These are phyloP conservation scores for Leccinum huronense DNA, from an alignment of 1,284 basidiomycete species.

Conservation along the genomic window DNA sequence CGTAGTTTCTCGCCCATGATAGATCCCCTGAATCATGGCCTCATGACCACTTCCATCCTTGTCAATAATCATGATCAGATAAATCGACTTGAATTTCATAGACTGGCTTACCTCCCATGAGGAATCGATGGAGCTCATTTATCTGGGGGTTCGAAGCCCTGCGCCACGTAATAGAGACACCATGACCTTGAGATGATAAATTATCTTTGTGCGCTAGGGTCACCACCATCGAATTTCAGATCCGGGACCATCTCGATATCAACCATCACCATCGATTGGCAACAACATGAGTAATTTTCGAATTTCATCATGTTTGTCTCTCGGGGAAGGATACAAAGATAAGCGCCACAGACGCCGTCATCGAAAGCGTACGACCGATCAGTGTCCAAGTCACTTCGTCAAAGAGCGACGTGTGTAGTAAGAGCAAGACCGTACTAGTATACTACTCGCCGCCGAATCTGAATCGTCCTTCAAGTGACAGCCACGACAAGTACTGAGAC, in stretches of 20 bases:
- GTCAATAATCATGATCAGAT: neutral
- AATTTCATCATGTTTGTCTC: neutral
- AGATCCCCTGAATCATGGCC: conserved; percentile 3
- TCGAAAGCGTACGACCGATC: neutral
- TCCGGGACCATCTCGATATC: neutral
- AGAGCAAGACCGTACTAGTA: neutral
- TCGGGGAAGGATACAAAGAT: neutral
- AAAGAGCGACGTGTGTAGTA: neutral
- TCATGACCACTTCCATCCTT: conserved; percentile 11
- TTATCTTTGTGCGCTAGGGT: neutral
- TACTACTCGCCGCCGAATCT: too few relatives aligned
- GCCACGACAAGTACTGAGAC: too few relatives aligned
- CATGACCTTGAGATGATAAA: neutral
- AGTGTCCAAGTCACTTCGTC: neutral
- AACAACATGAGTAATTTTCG: neutral
- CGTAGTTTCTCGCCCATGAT: neutral
- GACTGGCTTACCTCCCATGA: neutral
- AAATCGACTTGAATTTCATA: neutral
- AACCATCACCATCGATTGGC: neutral
- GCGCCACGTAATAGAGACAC: neutral
- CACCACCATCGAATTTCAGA: neutral
- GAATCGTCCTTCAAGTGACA: too few relatives aligned
- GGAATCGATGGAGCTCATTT: neutral
- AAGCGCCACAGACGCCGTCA: neutral
- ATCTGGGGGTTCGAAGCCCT: neutral